Percentiles rank a stretch among this genome's conserved stretches.
phyloP scores from a whole-genome alignment of 1,139 yeast genomes.

The Chernovozyma sophiae-reginae region DNA sequence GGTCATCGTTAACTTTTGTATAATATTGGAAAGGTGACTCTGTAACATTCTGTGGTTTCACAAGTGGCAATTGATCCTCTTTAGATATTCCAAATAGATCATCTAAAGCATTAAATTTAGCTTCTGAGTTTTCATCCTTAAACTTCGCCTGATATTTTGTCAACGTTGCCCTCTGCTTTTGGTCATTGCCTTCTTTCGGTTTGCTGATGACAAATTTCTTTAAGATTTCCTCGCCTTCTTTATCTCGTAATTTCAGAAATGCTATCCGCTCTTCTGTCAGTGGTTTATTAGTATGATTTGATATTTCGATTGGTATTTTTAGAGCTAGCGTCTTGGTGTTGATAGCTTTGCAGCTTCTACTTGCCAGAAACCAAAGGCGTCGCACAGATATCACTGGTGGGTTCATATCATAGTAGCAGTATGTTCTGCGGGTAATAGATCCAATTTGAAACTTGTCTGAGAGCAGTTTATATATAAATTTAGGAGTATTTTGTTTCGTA shows the following conservation, averaged over 20 bases:
- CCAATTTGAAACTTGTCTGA: no score
- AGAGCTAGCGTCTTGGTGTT: background rate
- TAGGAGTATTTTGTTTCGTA: no score
- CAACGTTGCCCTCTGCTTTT: background rate
- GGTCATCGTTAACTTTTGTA: constrained; percentile 21
- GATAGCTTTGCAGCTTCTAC: background rate
- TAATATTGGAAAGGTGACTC: constrained; percentile 24
- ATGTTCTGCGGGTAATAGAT: no score
- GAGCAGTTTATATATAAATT: no score
- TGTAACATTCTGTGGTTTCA: background rate
- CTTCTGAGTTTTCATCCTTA: background rate
- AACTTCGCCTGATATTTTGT: background rate
- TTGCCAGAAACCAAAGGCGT: no score
- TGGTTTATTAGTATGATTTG: background rate
- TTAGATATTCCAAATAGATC: background rate
- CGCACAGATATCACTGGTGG: no score
- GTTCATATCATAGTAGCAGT: no score
- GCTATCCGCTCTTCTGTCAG: background rate
- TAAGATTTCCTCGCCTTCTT: constrained; percentile 1
- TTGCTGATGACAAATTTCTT: background rate
- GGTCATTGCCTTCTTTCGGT: background rate
- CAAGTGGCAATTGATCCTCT: constrained; percentile 1
- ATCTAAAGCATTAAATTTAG: background rate
- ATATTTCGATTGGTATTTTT: background rate
- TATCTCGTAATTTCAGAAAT: background rate